These are phyloP conservation scores for Colletotrichum melonis DNA, from an alignment of 2,329 filamentous ascomycete species.

Conservation along the genomic window DNA sequence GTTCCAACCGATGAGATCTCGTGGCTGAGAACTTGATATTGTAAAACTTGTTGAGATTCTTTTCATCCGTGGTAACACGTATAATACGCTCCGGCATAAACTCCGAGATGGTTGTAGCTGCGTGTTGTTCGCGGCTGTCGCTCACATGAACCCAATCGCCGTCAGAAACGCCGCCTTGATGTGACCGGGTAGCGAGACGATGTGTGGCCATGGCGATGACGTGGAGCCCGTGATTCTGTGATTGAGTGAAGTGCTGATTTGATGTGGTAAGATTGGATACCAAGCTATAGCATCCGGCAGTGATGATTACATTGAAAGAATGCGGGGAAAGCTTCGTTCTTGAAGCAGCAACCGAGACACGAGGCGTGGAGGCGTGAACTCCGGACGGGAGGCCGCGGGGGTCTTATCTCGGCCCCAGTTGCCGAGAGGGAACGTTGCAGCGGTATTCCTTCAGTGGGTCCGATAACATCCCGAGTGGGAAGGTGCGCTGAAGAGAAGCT, in stretches of 20 bases:
- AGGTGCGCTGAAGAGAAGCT: constrained; percentile 11
- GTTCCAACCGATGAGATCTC: constrained; percentile 50
- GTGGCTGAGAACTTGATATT: constrained; percentile 57
- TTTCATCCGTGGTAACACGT: constrained; percentile 56
- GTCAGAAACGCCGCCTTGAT: neutral
- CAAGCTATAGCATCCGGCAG: neutral
- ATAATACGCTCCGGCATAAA: constrained; percentile 54
- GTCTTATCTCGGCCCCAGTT: constrained; percentile 26
- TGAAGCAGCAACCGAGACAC: constrained; percentile 9
- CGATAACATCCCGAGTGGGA: constrained; percentile 15
- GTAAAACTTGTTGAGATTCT: constrained; percentile 61
- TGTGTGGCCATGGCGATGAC: neutral
- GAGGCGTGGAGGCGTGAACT: neutral
- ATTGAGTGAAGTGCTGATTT: neutral
- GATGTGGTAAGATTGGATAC: neutral
- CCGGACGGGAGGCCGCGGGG: constrained; percentile 5
- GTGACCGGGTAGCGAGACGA: neutral
- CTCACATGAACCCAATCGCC: constrained; percentile 20
- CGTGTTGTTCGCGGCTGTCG: neutral
- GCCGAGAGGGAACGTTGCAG: constrained; percentile 11
- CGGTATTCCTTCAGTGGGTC: constrained; percentile 1
- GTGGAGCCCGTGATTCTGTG: neutral
- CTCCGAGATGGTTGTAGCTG: constrained; percentile 35
- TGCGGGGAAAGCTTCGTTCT: constrained; percentile 15
- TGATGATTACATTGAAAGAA: neutral